A percentile compares a stretch with the other conserved stretches of the same genome.
Evolutionary conservation across 2,329 filamentous ascomycete genomes (phyloP).

Genomic region (Dactylonectria macrodidyma): DNA sequence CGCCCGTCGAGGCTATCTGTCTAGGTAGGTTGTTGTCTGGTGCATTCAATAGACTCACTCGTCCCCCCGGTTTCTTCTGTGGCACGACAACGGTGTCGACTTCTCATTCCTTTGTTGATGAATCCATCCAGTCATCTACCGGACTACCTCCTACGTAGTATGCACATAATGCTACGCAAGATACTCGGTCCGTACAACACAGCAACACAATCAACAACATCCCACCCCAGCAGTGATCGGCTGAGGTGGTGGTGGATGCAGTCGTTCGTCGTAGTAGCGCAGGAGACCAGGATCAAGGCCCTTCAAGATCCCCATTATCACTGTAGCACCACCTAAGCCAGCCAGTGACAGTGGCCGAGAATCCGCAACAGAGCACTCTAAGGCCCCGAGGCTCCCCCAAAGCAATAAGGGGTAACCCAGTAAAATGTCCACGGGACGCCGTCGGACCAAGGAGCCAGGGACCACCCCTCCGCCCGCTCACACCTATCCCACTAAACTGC

Average conservation of each 20-base stretch:
- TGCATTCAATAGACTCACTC: too few species aligned
- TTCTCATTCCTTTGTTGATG: not conserved
- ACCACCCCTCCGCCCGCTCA: conserved; percentile 6
- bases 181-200: not conserved
- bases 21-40: too few species aligned
- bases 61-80: not conserved
- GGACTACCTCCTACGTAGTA: not conserved
- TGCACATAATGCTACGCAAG: not conserved
- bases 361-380: conserved; percentile 5
- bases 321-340: not conserved
- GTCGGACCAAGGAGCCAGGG: conserved; percentile 13
- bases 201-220: conserved; percentile 13
- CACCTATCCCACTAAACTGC: conserved; percentile 24
- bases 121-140: not conserved
- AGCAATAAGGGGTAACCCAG: conserved; percentile 31
- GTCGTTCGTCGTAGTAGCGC: conserved; percentile 29
- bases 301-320: conserved; percentile 2
- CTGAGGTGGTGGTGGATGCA: conserved; percentile 18
- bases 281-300: conserved; percentile 23
- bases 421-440: conserved; percentile 22
- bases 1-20: too few species aligned
- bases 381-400: conserved; percentile 1
- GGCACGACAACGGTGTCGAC: not conserved
- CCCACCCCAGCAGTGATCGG: conserved; percentile 25
- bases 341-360: conserved; percentile 12